These are phyloP conservation scores for Penicillium daleae DNA, from an alignment of 495 filamentous ascomycete genomes.

Conservation along the genomic window DNA sequence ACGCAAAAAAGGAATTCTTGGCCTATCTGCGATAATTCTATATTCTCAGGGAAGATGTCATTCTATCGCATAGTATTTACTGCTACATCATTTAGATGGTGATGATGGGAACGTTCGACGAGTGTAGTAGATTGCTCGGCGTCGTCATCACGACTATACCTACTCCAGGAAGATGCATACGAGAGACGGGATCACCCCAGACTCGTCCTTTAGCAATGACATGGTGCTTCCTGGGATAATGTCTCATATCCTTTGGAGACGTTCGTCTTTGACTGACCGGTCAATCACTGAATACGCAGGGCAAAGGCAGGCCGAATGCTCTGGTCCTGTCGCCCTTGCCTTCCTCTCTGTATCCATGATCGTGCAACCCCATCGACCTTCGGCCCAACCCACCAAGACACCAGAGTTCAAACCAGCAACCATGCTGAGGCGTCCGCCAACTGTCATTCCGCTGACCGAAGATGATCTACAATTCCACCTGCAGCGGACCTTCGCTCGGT, in stretches of 20 bases:
- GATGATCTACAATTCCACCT: constrained; percentile 51
- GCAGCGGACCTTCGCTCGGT: constrained; percentile 24
- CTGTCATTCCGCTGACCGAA: constrained; percentile 55
- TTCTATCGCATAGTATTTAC: neutral
- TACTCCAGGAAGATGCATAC: neutral
- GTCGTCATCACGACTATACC: constrained; percentile 8
- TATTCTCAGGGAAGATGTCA: neutral
- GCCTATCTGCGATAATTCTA: neutral
- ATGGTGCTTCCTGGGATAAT: neutral
- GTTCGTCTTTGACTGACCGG: neutral
- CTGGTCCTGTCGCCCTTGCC: neutral
- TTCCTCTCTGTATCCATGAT: constrained; percentile 2
- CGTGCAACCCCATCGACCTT: constrained; percentile 11
- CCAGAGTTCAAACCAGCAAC: neutral
- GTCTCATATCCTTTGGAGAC: neutral
- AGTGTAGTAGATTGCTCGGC: neutral
- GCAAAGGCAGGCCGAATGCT: neutral
- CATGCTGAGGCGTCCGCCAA: constrained; percentile 62
- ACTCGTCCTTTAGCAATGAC: neutral
- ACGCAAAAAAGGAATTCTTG: neutral
- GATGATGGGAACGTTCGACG: neutral
- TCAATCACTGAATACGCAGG: neutral
- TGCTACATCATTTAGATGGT: neutral
- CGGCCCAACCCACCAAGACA: neutral
- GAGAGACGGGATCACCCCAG: constrained; percentile 3